These are phyloP conservation scores for Funneliformis caledonium DNA, from an alignment of 371 early-diverging fungal genomes.

Conservation along the genomic window DNA sequence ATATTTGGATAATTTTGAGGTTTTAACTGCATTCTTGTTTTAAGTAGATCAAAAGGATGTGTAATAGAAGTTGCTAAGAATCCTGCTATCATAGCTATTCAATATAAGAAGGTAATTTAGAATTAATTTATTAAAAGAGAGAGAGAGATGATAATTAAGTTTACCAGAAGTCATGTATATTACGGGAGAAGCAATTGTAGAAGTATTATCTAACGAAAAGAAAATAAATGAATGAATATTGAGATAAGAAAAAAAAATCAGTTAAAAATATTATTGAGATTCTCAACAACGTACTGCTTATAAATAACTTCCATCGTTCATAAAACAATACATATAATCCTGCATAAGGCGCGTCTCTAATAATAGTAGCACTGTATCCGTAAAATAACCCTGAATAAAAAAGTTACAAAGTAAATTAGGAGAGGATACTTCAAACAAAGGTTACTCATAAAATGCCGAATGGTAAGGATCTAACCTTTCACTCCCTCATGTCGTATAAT, in stretches of 20 bases:
- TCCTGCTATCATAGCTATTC: slow-evolving; percentile 70
- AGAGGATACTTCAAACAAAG: neutral
- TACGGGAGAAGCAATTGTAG: slow-evolving; percentile 13
- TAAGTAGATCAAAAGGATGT: slow-evolving; percentile 94
- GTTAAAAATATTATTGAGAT: neutral
- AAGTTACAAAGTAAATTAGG: neutral
- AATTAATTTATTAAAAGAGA: neutral
- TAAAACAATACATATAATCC: slow-evolving; percentile 95
- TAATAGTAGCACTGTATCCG: slow-evolving; percentile 89
- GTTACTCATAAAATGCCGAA: slow-evolving; percentile 18
- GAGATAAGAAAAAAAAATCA: neutral
- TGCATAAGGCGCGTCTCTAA: slow-evolving; percentile 95
- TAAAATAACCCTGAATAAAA: slow-evolving; percentile 74
- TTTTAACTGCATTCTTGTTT: slow-evolving; percentile 90
- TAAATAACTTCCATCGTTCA: slow-evolving; percentile 67
- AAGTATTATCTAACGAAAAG: neutral
- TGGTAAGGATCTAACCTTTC: slow-evolving; percentile 47
- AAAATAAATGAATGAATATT: slow-evolving; percentile 9
- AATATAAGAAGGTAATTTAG: slow-evolving; percentile 45
- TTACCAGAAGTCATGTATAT: slow-evolving; percentile 40
- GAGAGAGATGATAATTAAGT: neutral
- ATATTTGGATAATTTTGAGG: slow-evolving; percentile 74
- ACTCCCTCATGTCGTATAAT: slow-evolving; percentile 67
- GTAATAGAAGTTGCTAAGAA: slow-evolving; percentile 80
- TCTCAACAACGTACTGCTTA: slow-evolving; percentile 50